Evolutionary conservation across 1,284 basidiomycete species (phyloP).

Genomic region (Papiliotrema terrestris): DNA sequence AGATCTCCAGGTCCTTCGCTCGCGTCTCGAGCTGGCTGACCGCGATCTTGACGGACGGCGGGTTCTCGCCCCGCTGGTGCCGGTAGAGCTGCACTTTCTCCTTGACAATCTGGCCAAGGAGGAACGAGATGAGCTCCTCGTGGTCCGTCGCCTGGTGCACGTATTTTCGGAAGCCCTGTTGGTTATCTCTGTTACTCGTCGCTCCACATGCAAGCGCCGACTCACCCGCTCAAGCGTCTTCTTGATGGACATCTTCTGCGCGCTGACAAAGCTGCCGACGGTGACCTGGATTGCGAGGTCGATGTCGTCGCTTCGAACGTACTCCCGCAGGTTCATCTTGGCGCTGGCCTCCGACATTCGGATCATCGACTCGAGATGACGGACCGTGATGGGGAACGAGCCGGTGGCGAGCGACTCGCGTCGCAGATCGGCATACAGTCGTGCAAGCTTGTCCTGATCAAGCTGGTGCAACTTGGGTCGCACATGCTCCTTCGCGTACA

Average conservation of each 20-base stretch:
- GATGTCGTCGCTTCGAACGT: constrained; percentile 92
- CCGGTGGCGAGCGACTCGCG: constrained; percentile 95
- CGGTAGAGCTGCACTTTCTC: constrained; percentile 85
- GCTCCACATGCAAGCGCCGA: constrained; percentile 19
- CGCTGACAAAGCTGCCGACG: constrained; percentile 88
- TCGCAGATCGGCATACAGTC: constrained; percentile 94
- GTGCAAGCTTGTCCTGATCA: constrained; percentile 91
- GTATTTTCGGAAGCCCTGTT: constrained; percentile 92
- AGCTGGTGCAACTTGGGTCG: constrained; percentile 88
- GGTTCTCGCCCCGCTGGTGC: constrained; percentile 67
- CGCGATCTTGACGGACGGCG: constrained; percentile 69
- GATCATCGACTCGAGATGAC: constrained; percentile 98
- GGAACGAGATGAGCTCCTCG: constrained; percentile 90
- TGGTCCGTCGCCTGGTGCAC: constrained; percentile 89
- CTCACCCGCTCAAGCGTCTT: constrained; percentile 89
- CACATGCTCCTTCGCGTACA: constrained; percentile 93
- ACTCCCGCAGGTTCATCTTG: constrained; percentile 97
- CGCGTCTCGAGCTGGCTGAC: constrained; percentile 75
- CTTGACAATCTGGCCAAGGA: constrained; percentile 91
- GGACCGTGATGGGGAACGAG: constrained; percentile 95
- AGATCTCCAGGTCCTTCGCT: constrained; percentile 92
- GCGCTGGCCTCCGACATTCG: constrained; percentile 98
- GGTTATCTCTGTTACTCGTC: too few relatives aligned
- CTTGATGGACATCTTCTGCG: constrained; percentile 98
- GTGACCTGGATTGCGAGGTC: constrained; percentile 95